Conservation (phyloP, 2,329 filamentous ascomycete species). For the Colletotrichum musicola region DNA sequence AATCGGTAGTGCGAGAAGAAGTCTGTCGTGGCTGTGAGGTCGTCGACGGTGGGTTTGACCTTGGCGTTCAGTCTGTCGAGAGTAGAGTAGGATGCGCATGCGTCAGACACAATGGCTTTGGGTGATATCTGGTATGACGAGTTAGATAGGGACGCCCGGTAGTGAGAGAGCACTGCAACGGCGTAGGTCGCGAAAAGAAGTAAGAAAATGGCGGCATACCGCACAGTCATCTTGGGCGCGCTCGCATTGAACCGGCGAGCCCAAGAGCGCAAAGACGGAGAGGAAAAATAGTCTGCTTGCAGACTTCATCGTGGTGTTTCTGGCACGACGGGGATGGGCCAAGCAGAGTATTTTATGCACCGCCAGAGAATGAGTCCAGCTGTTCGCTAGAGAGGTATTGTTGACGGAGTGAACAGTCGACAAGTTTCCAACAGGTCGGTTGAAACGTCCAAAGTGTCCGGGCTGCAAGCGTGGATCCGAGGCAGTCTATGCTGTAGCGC, state of each 20-base stretch:
- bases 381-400: conserved; percentile 11
- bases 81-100: conserved; percentile 92
- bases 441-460: conserved; percentile 34
- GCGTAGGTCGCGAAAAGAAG: conserved; percentile 36
- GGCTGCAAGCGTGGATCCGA: conserved; percentile 16
- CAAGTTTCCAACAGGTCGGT: conserved; percentile 34
- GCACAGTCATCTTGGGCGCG: conserved; percentile 62
- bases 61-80: conserved; percentile 86
- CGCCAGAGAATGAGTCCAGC: neutral
- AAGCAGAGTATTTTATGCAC: conserved; percentile 5
- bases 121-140: conserved; percentile 79
- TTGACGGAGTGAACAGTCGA: conserved; percentile 12
- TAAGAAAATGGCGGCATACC: conserved; percentile 57
- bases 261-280: conserved; percentile 68
- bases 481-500: conserved; percentile 15
- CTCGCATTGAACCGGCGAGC: conserved; percentile 59
- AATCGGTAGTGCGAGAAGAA: conserved; percentile 98
- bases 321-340: conserved; percentile 2
- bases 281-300: conserved; percentile 68
- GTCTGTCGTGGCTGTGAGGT: conserved; percentile 88
- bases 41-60: conserved; percentile 81
- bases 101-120: conserved; percentile 89
- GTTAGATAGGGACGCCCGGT: conserved; percentile 55
- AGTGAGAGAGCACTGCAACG: conserved; percentile 38
- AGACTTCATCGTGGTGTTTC: conserved; percentile 59